These are phyloP conservation scores for Erodium trifolium DNA, from an alignment of 441 rosid genomes.

Conservation along the genomic window DNA sequence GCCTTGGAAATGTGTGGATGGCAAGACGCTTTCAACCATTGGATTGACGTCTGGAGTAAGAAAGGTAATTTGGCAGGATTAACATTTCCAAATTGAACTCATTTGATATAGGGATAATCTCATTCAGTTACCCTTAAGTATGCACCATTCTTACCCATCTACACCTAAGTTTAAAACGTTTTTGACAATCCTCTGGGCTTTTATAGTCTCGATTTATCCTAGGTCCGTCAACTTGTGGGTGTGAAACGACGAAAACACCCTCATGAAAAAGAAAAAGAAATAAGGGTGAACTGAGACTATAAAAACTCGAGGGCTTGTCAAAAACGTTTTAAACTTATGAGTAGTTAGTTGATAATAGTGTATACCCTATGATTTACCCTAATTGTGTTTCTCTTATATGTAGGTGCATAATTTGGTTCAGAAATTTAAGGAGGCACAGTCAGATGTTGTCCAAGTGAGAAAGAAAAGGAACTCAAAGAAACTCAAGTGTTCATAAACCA, in stretches of 20 bases:
- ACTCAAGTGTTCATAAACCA: slow-evolving; percentile 15
- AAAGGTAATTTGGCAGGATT: slow-evolving; percentile 42
- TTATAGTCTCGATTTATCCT: too few relatives aligned
- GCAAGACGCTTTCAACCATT: slow-evolving; percentile 47
- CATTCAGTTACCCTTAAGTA: too few relatives aligned
- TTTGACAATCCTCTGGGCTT: too few relatives aligned
- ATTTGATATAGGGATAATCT: not conserved
- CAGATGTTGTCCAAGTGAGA: slow-evolving; percentile 20
- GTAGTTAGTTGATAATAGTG: too few relatives aligned
- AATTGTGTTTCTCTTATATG: slow-evolving; percentile 11
- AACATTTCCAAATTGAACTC: not conserved
- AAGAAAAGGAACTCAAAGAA: slow-evolving; percentile 22
- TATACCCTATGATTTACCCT: slow-evolving; percentile 9
- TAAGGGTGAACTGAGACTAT: too few relatives aligned
- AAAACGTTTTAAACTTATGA: too few relatives aligned
- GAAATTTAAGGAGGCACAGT: slow-evolving; percentile 30
- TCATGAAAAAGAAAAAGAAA: too few relatives aligned
- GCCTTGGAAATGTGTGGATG: slow-evolving; percentile 53
- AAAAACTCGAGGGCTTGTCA: too few relatives aligned
- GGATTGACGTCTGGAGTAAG: slow-evolving; percentile 84
- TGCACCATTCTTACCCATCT: too few relatives aligned
- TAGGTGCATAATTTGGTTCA: slow-evolving; percentile 61
- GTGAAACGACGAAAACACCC: too few relatives aligned
- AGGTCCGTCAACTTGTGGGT: too few relatives aligned
- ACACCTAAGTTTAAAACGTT: too few relatives aligned